Evolutionary conservation across 371 early-diverging fungal species (phyloP).

Genomic region (Actinomucor elegans): DNA sequence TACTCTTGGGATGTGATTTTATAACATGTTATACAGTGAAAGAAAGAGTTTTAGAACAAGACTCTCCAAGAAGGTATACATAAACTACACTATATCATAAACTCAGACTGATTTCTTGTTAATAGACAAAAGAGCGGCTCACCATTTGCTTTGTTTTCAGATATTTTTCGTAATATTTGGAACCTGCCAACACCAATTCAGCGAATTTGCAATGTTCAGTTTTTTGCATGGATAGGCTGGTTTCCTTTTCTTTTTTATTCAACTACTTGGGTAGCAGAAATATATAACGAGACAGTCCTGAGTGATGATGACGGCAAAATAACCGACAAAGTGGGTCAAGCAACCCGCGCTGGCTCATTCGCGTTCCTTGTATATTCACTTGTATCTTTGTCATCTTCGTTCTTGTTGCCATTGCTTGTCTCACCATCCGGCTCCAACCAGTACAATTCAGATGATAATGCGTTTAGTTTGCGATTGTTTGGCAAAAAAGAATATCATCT

Average conservation of each 20-base stretch:
- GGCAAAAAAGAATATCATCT: slow-evolving; percentile 13
- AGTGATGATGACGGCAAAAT: slow-evolving; percentile 22
- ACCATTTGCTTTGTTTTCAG: slow-evolving; percentile 30
- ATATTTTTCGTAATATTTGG: slow-evolving; percentile 44
- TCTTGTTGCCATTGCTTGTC: slow-evolving; percentile 65
- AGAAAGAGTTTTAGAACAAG: slow-evolving; percentile 40
- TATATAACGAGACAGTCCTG: slow-evolving; percentile 34
- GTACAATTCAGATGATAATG: background rate
- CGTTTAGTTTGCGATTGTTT: background rate
- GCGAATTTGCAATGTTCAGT: slow-evolving; percentile 83
- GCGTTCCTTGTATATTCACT: slow-evolving; percentile 81
- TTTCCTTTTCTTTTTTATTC: slow-evolving; percentile 95
- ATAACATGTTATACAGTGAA: slow-evolving; percentile 69
- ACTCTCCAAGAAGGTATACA: background rate
- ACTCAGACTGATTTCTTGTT: background rate
- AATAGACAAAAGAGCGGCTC: slow-evolving; percentile 15
- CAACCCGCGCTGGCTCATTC: slow-evolving; percentile 83
- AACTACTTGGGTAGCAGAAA: slow-evolving; percentile 78
- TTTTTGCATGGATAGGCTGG: slow-evolving; percentile 95
- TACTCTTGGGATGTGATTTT: slow-evolving; percentile 60
- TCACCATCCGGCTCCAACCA: slow-evolving; percentile 18
- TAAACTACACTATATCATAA: background rate
- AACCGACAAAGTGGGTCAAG: slow-evolving; percentile 60
- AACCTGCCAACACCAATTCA: slow-evolving; percentile 73
- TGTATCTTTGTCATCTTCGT: slow-evolving; percentile 69